Base-by-base conservation (phyloP, 176 grass and related monocot species). In the Carex littledalei region DNA sequence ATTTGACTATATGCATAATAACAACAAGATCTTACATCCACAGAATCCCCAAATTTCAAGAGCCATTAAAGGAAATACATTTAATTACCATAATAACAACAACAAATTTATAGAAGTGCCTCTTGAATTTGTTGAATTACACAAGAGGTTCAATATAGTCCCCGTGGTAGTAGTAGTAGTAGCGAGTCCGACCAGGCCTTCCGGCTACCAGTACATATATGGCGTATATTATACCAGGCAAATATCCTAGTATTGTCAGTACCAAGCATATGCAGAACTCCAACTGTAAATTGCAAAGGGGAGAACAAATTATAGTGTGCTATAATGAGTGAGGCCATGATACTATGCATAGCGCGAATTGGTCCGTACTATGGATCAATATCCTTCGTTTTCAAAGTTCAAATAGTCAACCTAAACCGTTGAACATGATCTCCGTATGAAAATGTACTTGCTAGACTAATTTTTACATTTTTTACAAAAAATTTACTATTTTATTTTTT, bases 181-280 rank as follows among this genome's bases (percentile, higher is more conserved):
- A 82, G 6, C 80, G 60, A 8, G 43, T 45, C 1, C 8, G 43
- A 67, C 49, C 60, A 63, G 62, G 80, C 22, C 53, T 62, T 8
- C 21, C 13, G 37, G 80, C 80, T 50, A 83, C 80, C 11, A 83
- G 41, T 83, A 83, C 80, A 52, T 83, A 83, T n/a, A 83, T 50
- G 3, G 80, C 80, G 2, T 83, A 83, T 24, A 83, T 83, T 67
- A 83, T 83, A 17, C 80, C 80, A 13, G 80, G 80, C 24, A 83
- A 7, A 65, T 83, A 83, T 83, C 80, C 80, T 26, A 83, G 80
- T 67, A 83, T 16, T 83, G 80, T 83, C 62, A 83, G 63, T 6
- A 83, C 62, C 62, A 83, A 67, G 80, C 80, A 83, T 83, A 83
- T 83, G 37, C 80, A 83, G 80, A 83, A 83, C 15, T 83, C 80